A percentile compares a stretch with the other conserved stretches of the same genome.
Evolutionary conservation across 2,329 filamentous ascomycete species (phyloP).

Genomic region (Plenodomus biglobosus): DNA sequence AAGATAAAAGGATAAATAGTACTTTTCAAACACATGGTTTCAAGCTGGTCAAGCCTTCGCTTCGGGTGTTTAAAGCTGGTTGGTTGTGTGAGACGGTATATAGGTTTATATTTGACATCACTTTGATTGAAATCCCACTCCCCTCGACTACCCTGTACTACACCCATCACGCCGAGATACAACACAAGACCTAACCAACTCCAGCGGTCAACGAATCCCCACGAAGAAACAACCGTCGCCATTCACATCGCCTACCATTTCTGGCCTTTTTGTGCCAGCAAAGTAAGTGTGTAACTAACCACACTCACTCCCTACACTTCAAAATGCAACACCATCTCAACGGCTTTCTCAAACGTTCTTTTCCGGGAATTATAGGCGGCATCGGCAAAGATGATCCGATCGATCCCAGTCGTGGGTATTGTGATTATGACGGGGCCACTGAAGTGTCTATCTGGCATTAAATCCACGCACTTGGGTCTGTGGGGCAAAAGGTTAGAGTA

Average conservation of each 20-base stretch:
- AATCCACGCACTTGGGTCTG: conserved; percentile 74
- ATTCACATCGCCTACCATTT: conserved; percentile 49
- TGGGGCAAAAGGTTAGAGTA: conserved; percentile 71
- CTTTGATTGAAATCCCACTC: too few species aligned
- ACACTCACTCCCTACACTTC: too few species aligned
- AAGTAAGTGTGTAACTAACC: too few species aligned
- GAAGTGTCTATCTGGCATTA: conserved; percentile 86
- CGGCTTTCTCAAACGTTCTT: conserved; percentile 61
- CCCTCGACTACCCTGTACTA: conserved; percentile 49
- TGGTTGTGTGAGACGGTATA: too few species aligned
- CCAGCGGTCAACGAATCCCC: conserved; percentile 41
- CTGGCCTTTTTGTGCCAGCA: conserved; percentile 51
- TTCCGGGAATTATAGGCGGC: conserved; percentile 93
- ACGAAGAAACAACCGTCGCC: too few species aligned
- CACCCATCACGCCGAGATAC: conserved; percentile 41
- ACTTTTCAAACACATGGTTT: too few species aligned
- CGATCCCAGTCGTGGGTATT: conserved; percentile 79
- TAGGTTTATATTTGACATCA: too few species aligned
- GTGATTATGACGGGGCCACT: conserved; percentile 92
- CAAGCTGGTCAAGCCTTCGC: too few species aligned
- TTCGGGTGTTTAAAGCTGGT: too few species aligned
- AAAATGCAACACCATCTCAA: too few species aligned
- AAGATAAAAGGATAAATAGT: too few species aligned
- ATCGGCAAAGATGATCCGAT: conserved; percentile 74
- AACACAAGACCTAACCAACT: conserved; percentile 44